Conservation (phyloP, 75 land plant genomes). For the Pseudotsuga menziesii region DNA sequence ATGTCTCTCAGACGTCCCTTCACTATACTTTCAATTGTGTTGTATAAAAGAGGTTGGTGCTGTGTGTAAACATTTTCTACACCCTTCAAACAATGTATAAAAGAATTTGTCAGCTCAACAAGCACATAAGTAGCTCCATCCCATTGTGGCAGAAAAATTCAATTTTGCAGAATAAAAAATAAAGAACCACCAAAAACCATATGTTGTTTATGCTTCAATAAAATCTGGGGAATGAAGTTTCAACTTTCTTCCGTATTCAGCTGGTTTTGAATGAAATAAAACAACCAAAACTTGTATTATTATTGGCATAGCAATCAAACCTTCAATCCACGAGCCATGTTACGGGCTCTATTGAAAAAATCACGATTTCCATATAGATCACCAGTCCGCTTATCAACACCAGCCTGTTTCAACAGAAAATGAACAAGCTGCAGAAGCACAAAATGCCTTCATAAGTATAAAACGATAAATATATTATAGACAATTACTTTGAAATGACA, state of each 20-base stretch:
- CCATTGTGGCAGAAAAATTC: neutral
- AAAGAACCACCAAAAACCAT: neutral
- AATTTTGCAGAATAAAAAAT: neutral
- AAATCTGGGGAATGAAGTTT: neutral
- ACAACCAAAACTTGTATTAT: neutral
- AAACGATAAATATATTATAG: neutral
- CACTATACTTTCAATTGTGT: slow-evolving; percentile 88
- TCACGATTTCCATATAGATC: slow-evolving; percentile 93
- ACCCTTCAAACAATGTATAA: slow-evolving; percentile 59
- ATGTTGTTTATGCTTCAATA: neutral
- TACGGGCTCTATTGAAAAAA: slow-evolving; percentile 89
- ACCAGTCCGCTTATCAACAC: slow-evolving; percentile 91
- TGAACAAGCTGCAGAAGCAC: slow-evolving; percentile 76
- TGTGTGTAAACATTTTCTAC: slow-evolving; percentile 99
- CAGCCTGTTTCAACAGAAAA: slow-evolving; percentile 90
- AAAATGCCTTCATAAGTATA: neutral
- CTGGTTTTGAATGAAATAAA: neutral
- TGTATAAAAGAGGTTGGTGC: slow-evolving; percentile 91
- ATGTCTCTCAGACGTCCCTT: slow-evolving; percentile 88
- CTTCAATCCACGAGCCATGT: slow-evolving; percentile 99
- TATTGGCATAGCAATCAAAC: slow-evolving; percentile 28
- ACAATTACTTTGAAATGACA: neutral
- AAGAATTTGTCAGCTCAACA: neutral
- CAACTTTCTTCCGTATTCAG: neutral
- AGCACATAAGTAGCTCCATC: neutral